Evolutionary conservation across 2,329 filamentous ascomycete genomes (phyloP).

Genomic region (Ceratocystis variospora): DNA sequence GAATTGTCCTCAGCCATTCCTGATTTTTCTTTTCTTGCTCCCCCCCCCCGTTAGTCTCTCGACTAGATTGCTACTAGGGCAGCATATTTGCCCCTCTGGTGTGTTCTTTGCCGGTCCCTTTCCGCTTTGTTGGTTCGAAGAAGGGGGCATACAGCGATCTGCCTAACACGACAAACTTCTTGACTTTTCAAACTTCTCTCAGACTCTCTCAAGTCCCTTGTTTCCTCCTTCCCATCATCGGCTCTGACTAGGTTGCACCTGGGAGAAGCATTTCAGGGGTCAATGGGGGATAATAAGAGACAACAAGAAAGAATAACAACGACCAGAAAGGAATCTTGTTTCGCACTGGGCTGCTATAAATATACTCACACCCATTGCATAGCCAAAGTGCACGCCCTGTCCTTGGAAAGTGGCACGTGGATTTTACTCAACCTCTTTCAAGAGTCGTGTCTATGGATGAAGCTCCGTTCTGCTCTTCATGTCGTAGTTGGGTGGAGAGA

Average conservation of each 20-base stretch:
- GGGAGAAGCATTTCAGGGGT: conserved; percentile 6
- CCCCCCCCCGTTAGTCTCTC: not conserved
- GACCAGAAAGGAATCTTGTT: not conserved
- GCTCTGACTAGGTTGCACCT: conserved; percentile 6
- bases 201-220: conserved; percentile 1
- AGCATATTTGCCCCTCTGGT: not conserved
- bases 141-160: not conserved
- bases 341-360: not conserved
- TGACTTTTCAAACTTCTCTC: not conserved
- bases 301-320: conserved; percentile 5
- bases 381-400: not conserved
- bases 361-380: not conserved
- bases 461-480: too few relatives aligned
- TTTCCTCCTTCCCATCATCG: not conserved
- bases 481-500: not conserved
- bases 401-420: not conserved
- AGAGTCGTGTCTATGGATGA: too few relatives aligned
- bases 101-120: not conserved
- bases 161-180: not conserved
- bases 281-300: conserved; percentile 5
- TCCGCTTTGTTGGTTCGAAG: not conserved
- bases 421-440: not conserved
- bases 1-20: not conserved
- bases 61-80: not conserved
- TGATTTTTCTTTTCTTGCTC: not conserved